Base-by-base conservation (phyloP, 129 eudicot species). In the Lactuca saligna region DNA sequence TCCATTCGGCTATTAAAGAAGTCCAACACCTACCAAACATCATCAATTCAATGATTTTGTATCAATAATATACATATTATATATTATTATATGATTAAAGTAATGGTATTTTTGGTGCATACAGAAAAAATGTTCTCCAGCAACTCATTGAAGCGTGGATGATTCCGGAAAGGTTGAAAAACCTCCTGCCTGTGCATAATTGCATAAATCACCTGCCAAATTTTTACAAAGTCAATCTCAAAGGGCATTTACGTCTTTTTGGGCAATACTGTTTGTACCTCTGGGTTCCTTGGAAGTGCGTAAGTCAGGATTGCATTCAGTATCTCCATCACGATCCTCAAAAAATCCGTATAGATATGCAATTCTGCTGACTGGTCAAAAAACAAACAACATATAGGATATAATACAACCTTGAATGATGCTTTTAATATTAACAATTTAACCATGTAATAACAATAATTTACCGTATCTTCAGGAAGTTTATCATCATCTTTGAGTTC, bases 151-250 rank as follows among this genome's bases (percentile, higher is more conserved):
- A 93, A 93, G 53, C 98, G 91, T 55, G 98, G 98, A 83, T 93
- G 98, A 65, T 77, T 89, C 82, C 79, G 82, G 89, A 93, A 93
- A 56, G 98, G 97, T 80, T 84, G 91, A 71, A 93, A 89, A 63
- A 93, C 96, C 78, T 93, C 98, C 79, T 93, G 95, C 81, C 97
- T 82, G 77, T 93, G 98, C 96, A 93, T 84, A 65, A 93, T 84
- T 67, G 98, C 98, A 74, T 93, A 93, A 70, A 93, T 91, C 65
- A 93, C 98, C 98, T 93, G 86, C 64, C 65, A 65, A 46, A 11
- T 39, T 15, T 78, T 54, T 54, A 68, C 17, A 51, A 35, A 20
- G 66, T 62, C 15, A 76, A 54, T 60, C 9, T 9, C 54, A 63
- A 8, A 42, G 49, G 49, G 49, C 13, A 42, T 42, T 42, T 42